A percentile compares a stretch with the other conserved stretches of the same genome.
These are phyloP conservation scores for Apiospora hydei DNA, from an alignment of 2,329 filamentous ascomycete species.

Conservation along the genomic window DNA sequence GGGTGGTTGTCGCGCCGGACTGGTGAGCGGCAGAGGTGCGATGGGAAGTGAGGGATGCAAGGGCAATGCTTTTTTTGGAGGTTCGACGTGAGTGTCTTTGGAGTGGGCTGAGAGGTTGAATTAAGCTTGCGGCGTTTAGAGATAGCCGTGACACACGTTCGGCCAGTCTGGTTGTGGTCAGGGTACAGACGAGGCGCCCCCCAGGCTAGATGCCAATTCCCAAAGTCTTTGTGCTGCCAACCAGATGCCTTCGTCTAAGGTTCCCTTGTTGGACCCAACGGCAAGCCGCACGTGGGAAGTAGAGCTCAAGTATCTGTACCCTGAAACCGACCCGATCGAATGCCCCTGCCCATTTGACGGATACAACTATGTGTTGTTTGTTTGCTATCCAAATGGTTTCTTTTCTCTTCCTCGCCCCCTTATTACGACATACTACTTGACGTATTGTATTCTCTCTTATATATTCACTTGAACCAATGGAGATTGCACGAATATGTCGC, in stretches of 20 bases:
- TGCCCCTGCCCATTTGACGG: neutral
- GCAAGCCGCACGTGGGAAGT: slow-evolving; percentile 21
- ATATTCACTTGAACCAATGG: slow-evolving; percentile 22
- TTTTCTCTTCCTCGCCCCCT: neutral
- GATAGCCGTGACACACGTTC: slow-evolving; percentile 23
- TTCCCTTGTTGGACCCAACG: slow-evolving; percentile 23
- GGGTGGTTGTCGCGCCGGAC: neutral
- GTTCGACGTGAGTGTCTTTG: slow-evolving; percentile 9
- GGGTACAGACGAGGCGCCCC: slow-evolving; percentile 21
- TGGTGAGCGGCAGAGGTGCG: neutral
- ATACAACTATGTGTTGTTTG: slow-evolving; percentile 4
- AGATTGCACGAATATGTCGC: neutral
- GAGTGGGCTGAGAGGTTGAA: slow-evolving; percentile 20
- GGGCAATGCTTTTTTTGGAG: slow-evolving; percentile 15
- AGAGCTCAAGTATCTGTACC: slow-evolving; percentile 17
- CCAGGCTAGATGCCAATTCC: slow-evolving; percentile 6
- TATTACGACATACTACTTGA: slow-evolving; percentile 13
- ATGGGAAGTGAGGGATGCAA: slow-evolving; percentile 16
- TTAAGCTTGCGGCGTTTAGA: slow-evolving; percentile 22
- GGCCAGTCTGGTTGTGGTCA: slow-evolving; percentile 16
- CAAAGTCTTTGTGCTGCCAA: slow-evolving; percentile 19
- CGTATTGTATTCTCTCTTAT: slow-evolving; percentile 17
- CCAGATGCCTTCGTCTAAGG: slow-evolving; percentile 20
- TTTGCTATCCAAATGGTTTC: slow-evolving; percentile 22
- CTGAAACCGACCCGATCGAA: slow-evolving; percentile 10